These are phyloP conservation scores for Ophiosphaerella herpotricha DNA, from an alignment of 2,329 filamentous ascomycete species.

Conservation along the genomic window DNA sequence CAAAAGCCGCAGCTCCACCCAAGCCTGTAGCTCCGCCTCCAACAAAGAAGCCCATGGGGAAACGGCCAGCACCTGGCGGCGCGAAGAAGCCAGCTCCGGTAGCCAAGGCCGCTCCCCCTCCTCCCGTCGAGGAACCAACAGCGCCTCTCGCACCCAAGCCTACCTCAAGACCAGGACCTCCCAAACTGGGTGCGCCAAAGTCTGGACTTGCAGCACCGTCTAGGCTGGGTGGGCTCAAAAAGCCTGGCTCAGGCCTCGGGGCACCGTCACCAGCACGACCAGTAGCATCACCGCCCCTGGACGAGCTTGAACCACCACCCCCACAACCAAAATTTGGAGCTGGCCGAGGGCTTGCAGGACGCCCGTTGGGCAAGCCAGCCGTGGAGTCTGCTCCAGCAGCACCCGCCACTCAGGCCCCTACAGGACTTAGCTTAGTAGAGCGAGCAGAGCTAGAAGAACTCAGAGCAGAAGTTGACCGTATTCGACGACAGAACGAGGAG, in stretches of 20 bases:
- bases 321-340: slow-evolving; percentile 64
- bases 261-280: slow-evolving; percentile 47
- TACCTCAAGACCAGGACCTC: slow-evolving; percentile 55
- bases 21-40: slow-evolving; percentile 57
- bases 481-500: slow-evolving; percentile 77
- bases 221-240: slow-evolving; percentile 49
- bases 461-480: slow-evolving; percentile 77
- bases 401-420: slow-evolving; percentile 56
- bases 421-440: slow-evolving; percentile 77
- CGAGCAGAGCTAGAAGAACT: slow-evolving; percentile 91
- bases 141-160: slow-evolving; percentile 64
- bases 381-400: slow-evolving; percentile 62
- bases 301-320: slow-evolving; percentile 46
- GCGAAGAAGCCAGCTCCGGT: slow-evolving; percentile 58
- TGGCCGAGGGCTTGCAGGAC: slow-evolving; percentile 77
- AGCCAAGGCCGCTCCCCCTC: slow-evolving; percentile 43
- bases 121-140: slow-evolving; percentile 51
- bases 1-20: slow-evolving; percentile 71
- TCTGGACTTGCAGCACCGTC: slow-evolving; percentile 44
- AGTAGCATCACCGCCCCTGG: slow-evolving; percentile 54
- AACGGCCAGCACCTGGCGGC: slow-evolving; percentile 43
- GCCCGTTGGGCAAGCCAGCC: slow-evolving; percentile 84
- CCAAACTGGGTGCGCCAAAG: slow-evolving; percentile 49
- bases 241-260: slow-evolving; percentile 46
- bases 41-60: slow-evolving; percentile 39